Conservation (phyloP, 2,329 filamentous ascomycete species). For the Xylaria arbuscula region DNA sequence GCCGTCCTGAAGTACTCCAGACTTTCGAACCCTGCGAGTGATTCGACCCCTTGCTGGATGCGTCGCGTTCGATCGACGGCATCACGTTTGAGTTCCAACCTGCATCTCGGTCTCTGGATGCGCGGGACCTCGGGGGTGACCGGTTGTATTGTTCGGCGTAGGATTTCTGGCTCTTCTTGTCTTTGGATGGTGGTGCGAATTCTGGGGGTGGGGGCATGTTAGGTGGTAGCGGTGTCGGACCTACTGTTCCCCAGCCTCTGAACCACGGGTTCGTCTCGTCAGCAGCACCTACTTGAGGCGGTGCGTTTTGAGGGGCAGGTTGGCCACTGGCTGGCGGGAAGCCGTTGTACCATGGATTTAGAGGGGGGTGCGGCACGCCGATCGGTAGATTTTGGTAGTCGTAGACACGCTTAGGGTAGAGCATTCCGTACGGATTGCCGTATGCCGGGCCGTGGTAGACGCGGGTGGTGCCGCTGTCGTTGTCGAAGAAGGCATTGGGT, state of each 20-base stretch:
- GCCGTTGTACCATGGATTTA: slow-evolving; percentile 58
- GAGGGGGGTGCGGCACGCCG: slow-evolving; percentile 57
- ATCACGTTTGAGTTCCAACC: slow-evolving; percentile 43
- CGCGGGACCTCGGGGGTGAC: slow-evolving; percentile 17
- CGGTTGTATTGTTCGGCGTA: slow-evolving; percentile 15
- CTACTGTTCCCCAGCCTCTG: slow-evolving; percentile 34
- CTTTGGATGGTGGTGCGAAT: slow-evolving; percentile 12
- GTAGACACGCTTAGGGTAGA: slow-evolving; percentile 59
- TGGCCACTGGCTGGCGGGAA: slow-evolving; percentile 47
- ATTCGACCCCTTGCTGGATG: slow-evolving; percentile 22
- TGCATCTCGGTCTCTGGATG: slow-evolving; percentile 36
- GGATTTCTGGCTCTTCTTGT: slow-evolving; percentile 24
- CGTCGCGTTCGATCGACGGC: slow-evolving; percentile 36
- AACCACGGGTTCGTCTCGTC: slow-evolving; percentile 36
- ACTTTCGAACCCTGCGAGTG: background rate
- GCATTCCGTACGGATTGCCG: slow-evolving; percentile 59
- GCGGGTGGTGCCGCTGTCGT: slow-evolving; percentile 62
- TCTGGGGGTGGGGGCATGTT: slow-evolving; percentile 22
- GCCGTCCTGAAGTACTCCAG: slow-evolving; percentile 16
- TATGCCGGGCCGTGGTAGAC: slow-evolving; percentile 69
- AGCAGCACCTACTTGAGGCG: slow-evolving; percentile 5
- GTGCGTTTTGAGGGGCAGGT: slow-evolving; percentile 25
- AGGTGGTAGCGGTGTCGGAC: slow-evolving; percentile 14
- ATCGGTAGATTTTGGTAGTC: slow-evolving; percentile 52
- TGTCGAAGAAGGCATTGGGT: slow-evolving; percentile 70